Evolutionary conservation across 495 filamentous ascomycete species (phyloP).

Genomic region (Jackrogersella minutella): DNA sequence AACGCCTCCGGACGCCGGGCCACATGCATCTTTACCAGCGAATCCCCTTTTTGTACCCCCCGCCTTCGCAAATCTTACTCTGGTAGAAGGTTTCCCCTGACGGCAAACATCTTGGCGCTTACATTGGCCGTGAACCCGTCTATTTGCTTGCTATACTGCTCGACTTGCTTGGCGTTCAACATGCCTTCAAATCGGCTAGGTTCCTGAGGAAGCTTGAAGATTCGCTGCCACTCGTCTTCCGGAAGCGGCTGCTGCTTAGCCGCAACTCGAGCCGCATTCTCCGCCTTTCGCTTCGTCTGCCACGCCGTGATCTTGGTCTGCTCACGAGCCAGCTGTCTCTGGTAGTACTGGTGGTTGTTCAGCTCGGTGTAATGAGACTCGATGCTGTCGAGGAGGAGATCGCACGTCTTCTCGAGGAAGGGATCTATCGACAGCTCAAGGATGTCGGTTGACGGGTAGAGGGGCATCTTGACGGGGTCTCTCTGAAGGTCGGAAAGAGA

Average conservation of each 20-base stretch:
- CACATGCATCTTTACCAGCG: conserved; percentile 43
- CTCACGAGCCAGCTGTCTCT: conserved; percentile 92
- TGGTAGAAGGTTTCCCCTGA: conserved; percentile 73
- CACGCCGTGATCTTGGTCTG: conserved; percentile 95
- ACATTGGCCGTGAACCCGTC: conserved; percentile 94
- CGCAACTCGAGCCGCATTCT: conserved; percentile 83
- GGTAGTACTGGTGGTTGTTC: conserved; percentile 99
- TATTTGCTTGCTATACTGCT: conserved; percentile 97
- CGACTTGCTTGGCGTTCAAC: conserved; percentile 92
- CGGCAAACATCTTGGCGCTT: conserved; percentile 97
- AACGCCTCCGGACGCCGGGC: conserved; percentile 46
- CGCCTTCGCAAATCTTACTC: conserved; percentile 45
- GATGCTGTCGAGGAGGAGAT: conserved; percentile 93
- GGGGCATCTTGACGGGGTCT: conserved; percentile 63
- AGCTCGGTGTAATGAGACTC: conserved; percentile 97
- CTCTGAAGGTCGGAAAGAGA: conserved; percentile 76
- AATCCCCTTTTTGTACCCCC: conserved; percentile 31
- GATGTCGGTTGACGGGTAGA: conserved; percentile 85
- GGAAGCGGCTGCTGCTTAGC: conserved; percentile 90
- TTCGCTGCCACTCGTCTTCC: conserved; percentile 96
- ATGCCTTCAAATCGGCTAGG: conserved; percentile 90
- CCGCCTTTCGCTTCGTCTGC: conserved; percentile 94
- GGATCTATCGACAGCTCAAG: conserved; percentile 95
- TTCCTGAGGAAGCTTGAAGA: conserved; percentile 97
- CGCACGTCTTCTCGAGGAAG: conserved; percentile 98